Percentiles rank a stretch among this genome's conserved stretches.
These are phyloP conservation scores for Phytophthora megakarya DNA, from an alignment of 352 stramenopile species.

Conservation along the genomic window DNA sequence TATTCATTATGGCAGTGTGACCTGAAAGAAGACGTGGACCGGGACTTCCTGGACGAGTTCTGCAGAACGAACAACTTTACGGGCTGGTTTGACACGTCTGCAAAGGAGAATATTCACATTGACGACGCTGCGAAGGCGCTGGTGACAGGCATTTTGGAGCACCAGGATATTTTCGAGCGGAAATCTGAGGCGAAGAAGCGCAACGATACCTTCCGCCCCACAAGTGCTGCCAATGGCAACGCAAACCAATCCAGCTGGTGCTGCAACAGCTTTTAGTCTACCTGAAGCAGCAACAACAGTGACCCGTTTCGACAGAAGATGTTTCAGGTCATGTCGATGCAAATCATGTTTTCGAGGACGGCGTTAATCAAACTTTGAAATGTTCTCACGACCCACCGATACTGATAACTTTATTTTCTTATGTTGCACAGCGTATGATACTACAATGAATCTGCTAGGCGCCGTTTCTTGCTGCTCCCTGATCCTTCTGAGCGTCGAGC, in stretches of 20 bases:
- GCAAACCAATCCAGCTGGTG: conserved; percentile 66
- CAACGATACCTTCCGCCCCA: conserved; percentile 78
- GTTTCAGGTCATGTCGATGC: conserved; percentile 27
- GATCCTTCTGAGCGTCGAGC: conserved; percentile 18
- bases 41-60: conserved; percentile 84
- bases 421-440: not conserved
- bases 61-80: conserved; percentile 91
- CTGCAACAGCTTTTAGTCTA: conserved; percentile 86
- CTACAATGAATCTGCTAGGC: conserved; percentile 20
- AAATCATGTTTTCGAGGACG: conserved; percentile 22
- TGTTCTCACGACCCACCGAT: conserved; percentile 2
- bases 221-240: conserved; percentile 49
- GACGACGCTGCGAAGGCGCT: conserved; percentile 87
- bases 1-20: conserved; percentile 64
- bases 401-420: not conserved
- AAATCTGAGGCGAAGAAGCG: conserved; percentile 75
- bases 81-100: conserved; percentile 93
- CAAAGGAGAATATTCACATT: conserved; percentile 93
- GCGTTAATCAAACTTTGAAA: conserved; percentile 24
- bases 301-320: not conserved
- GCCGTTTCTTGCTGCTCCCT: conserved; percentile 33
- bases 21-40: conserved; percentile 77
- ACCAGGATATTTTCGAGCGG: conserved; percentile 88
- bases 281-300: conserved; percentile 3
- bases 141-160: conserved; percentile 77